Evolutionary conservation across 805 yeast genomes (phyloP).

Genomic region (Sugiyamaella floridensis): DNA sequence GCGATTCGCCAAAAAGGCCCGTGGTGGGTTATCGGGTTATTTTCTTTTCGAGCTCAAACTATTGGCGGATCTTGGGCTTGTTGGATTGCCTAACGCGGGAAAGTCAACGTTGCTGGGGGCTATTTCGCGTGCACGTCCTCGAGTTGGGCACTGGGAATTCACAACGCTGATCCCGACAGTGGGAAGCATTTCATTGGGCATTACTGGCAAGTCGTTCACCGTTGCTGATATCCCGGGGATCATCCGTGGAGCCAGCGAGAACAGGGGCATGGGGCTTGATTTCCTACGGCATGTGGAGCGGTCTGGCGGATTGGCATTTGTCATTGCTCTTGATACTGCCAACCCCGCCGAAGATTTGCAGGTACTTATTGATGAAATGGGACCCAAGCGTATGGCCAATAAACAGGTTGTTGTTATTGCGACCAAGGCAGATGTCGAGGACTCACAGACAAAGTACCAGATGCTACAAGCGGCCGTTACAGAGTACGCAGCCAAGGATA

Average conservation of each 20-base stretch:
- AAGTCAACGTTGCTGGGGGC: constrained; percentile 83
- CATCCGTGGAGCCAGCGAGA: constrained; percentile 73
- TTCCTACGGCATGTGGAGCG: constrained; percentile 90
- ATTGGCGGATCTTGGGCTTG: constrained; percentile 88
- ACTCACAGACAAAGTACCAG: constrained; percentile 42
- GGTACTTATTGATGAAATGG: constrained; percentile 63
- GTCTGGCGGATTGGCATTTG: constrained; percentile 83
- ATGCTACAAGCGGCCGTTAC: constrained; percentile 40
- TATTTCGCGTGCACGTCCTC: constrained; percentile 81
- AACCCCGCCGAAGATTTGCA: constrained; percentile 64
- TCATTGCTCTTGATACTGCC: constrained; percentile 60
- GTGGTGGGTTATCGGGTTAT: constrained; percentile 55
- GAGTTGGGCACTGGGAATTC: constrained; percentile 95
- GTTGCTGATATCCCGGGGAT: constrained; percentile 98
- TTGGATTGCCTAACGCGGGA: constrained; percentile 96
- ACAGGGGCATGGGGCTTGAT: constrained; percentile 90
- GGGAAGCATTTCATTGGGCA: constrained; percentile 71
- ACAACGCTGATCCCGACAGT: constrained; percentile 89
- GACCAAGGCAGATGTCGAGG: constrained; percentile 84
- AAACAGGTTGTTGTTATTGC: constrained; percentile 74
- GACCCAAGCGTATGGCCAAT: constrained; percentile 47
- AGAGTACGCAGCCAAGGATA: constrained; percentile 15
- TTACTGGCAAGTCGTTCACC: constrained; percentile 54
- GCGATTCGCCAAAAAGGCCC: constrained; percentile 74
- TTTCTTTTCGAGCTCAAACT: constrained; percentile 80